Percentiles rank a stretch among this genome's conserved stretches.
Conservation (phyloP, 441 rosid genomes). For the Gossypium davidsonii region DNA sequence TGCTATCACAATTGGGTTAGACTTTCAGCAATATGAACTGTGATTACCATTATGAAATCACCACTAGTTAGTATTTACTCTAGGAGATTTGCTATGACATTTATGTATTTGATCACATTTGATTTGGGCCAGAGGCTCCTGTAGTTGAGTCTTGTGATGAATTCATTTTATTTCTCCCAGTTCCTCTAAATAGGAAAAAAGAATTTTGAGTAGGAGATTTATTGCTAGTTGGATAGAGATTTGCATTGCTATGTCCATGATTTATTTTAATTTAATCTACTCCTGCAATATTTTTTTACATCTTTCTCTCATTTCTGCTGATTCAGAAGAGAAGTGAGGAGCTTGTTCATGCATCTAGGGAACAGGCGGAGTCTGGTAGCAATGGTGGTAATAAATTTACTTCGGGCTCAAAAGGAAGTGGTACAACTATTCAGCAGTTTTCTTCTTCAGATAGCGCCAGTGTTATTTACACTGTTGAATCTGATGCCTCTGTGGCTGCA, state of each 20-base stretch:
- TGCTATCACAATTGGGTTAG: not conserved
- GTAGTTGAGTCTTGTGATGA: not conserved
- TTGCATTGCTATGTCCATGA: not conserved
- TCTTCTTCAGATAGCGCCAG: constrained; percentile 33
- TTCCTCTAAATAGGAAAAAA: not conserved
- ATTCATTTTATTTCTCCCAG: not conserved
- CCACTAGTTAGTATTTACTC: not conserved
- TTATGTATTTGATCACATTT: not conserved
- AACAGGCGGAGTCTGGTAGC: constrained; percentile 49
- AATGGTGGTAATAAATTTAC: constrained; percentile 38
- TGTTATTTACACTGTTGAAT: constrained; percentile 53
- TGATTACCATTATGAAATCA: constrained; percentile 3
- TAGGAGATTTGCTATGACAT: not conserved
- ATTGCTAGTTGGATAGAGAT: not conserved
- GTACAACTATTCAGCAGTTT: constrained; percentile 21
- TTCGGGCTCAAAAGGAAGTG: constrained; percentile 53
- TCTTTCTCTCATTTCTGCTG: not conserved
- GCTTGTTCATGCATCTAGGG: constrained; percentile 57
- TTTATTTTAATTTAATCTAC: not conserved
- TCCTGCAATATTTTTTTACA: not conserved
- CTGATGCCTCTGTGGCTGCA: constrained; percentile 62
- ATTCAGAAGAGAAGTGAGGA: constrained; percentile 65
- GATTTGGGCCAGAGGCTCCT: not conserved
- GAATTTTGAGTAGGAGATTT: not conserved
- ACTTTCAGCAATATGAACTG: not conserved